Evolutionary conservation across 1,284 basidiomycete species (phyloP), one percentile per base, ranked within the genome.

Genomic region (Boletellus deceptivus): DNA sequence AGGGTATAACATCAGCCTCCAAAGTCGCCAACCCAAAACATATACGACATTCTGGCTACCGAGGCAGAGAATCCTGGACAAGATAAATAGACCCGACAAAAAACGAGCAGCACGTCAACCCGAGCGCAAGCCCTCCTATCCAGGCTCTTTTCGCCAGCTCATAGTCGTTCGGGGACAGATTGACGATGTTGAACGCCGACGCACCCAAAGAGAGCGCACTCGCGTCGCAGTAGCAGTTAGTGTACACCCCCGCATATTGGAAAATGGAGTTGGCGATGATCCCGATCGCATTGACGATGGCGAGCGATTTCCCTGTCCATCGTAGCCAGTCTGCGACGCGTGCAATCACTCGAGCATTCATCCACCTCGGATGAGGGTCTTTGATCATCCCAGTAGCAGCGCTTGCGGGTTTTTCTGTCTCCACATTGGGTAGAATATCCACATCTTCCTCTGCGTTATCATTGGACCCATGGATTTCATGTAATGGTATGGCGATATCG

Each of bases 211-310:
- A 20, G 1, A 37, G 42, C 1, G 55, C 42, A 24, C 49, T 63
- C 33, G 65, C 54, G 29, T 66, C 41, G n/a, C 65, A 65, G 16
- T 43, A 65, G 29, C 67, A 65, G 2, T 41, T 66, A 2, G 54
- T 11, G 20, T 55, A 65, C 11, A 69, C 24, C 10, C 48, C 39
- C 2, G 63, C 40, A 2, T 52, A 65, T 27, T 60, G 59, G 29
- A 67, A 55, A 6, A 66, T 6, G 2, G 61, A 62, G 29, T 34
- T 53, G 9, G 52, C 22, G 14, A 67, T 1, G 36, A 64, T 45
- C 2, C 48, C 43, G 16, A 65, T 48, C 2, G 59, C 59, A 10
- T 69, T 65, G 45, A 54, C 0, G 17, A 64, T 37, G 11, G 65
- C 63, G 6, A 65, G 13, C 2, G 27, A 27, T 48, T 69, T 66